A percentile compares a stretch with the other conserved stretches of the same genome.
These are phyloP conservation scores for Saprolegnia diclina DNA, from an alignment of 352 stramenopile species.

Conservation along the genomic window DNA sequence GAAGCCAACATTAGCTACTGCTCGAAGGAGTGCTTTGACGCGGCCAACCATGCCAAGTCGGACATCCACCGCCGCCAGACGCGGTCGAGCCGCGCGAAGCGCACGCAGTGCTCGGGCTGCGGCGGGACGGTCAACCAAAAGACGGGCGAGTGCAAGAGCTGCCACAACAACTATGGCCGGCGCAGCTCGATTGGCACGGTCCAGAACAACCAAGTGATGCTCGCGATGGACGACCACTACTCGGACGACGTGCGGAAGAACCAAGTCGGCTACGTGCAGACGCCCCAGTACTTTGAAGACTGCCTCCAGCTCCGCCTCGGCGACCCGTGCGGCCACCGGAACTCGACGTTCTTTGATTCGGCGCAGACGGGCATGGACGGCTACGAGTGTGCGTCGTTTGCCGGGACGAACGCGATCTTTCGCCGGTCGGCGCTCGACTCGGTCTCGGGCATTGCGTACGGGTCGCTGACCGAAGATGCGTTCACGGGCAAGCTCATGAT, in stretches of 20 bases:
- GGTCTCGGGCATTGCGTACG: constrained; percentile 66
- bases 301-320: constrained; percentile 57
- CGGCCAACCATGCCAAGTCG: constrained; percentile 54
- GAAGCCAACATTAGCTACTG: constrained; percentile 65
- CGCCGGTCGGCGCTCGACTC: constrained; percentile 65
- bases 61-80: constrained; percentile 62
- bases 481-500: constrained; percentile 79
- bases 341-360: constrained; percentile 68
- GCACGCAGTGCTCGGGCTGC: constrained; percentile 54
- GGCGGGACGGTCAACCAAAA: constrained; percentile 64
- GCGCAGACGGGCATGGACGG: constrained; percentile 67
- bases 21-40: constrained; percentile 77
- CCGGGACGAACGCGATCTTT: constrained; percentile 73
- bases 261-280: constrained; percentile 69
- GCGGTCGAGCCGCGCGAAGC: constrained; percentile 56
- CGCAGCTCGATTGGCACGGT: constrained; percentile 24
- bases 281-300: constrained; percentile 66
- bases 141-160: constrained; percentile 57
- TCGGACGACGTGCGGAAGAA: constrained; percentile 64
- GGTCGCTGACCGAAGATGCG: constrained; percentile 65
- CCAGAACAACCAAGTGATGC: constrained; percentile 43
- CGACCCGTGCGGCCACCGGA: constrained; percentile 58
- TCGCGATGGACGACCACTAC: constrained; percentile 54
- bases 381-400: constrained; percentile 66
- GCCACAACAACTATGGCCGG: constrained; percentile 35